Base-by-base conservation (phyloP, 2,329 filamentous ascomycete genomes). In the Alternaria alternata region DNA sequence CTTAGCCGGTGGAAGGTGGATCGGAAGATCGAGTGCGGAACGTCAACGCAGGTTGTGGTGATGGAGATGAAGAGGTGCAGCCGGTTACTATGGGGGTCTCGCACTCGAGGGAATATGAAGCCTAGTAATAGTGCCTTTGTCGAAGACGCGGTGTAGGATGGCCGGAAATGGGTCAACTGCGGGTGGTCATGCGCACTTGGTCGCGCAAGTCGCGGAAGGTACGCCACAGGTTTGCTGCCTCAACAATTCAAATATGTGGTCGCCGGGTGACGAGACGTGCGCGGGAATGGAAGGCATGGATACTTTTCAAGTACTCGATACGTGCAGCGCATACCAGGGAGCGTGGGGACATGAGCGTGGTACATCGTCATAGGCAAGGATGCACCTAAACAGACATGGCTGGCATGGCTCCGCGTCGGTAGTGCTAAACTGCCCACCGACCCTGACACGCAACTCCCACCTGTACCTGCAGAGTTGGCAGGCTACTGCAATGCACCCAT, bases 161-260 rank as follows among this genome's bases (percentile, higher is more conserved):
- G 58, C 54, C 48, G 52, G 44, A 52, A 42, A 41, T 44, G 34
- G 46, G 58, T 62, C 59, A 58, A 65, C 49, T 61, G 49, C 59
- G 49, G 46, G 47, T 52, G 65, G 66, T 70, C 69, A 71, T 65
- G 69, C 60, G 57, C 46, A 36, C 41, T 48, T 16, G 66, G 65
- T 62, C 52, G 61, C 62, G 62, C 55, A 57, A 65, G 63, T 62
- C 62, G 67, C 65, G 67, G 68, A 61, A 69, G 64, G 48, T 54
- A 62, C 63, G 61, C 60, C 47, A 58, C 67, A 58, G 59, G 51
- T 41, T 42, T 22, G 49, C 52, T 44, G 30, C 34, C 43, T 38
- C 26, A 51, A 55, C 36, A 38, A 16, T 43, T 56, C 4, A 28
- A 24, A 9, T 28, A 39, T 39, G 28, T 44, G 28, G 34, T 46